A percentile compares a stretch with the other conserved stretches of the same genome.
Conservation (phyloP, 2,329 filamentous ascomycete genomes). For the Alternaria viburni region DNA sequence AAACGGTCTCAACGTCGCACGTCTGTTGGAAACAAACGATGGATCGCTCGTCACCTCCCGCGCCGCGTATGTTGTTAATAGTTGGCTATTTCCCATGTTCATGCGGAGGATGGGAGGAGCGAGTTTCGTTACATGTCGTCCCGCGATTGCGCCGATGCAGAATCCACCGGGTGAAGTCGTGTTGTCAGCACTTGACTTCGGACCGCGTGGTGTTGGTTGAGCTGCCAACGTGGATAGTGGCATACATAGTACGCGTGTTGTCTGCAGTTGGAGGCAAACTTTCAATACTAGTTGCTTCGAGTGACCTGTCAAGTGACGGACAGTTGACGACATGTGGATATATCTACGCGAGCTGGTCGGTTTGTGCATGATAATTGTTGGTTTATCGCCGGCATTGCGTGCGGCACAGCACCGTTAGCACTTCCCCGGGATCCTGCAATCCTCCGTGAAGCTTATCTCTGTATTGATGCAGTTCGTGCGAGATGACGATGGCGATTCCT, state of each 20-base stretch:
- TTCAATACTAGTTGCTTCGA: background rate
- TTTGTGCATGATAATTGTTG: constrained; percentile 1
- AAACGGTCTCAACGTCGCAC: constrained; percentile 39
- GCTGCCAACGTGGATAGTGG: background rate
- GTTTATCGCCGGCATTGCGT: background rate
- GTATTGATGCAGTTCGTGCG: background rate
- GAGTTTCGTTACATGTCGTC: constrained; percentile 3
- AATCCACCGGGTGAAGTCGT: background rate
- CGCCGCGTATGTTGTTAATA: constrained; percentile 15
- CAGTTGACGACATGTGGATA: background rate
- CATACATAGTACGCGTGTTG: background rate
- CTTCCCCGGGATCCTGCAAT: background rate
- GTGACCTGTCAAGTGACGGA: background rate
- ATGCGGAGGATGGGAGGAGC: constrained; percentile 12
- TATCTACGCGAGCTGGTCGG: background rate
- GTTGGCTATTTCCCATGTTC: constrained; percentile 10
- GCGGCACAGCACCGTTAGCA: background rate
- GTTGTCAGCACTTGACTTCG: background rate
- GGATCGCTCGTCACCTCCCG: constrained; percentile 6
- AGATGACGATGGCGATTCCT: background rate
- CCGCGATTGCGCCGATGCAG: background rate
- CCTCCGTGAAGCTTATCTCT: constrained; percentile 3
- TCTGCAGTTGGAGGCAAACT: background rate
- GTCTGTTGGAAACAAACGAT: constrained; percentile 27
- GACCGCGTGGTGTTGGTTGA: background rate